These are phyloP conservation scores for Auricularia auricula-judae DNA, from an alignment of 768 basidiomycete genomes.

Conservation along the genomic window DNA sequence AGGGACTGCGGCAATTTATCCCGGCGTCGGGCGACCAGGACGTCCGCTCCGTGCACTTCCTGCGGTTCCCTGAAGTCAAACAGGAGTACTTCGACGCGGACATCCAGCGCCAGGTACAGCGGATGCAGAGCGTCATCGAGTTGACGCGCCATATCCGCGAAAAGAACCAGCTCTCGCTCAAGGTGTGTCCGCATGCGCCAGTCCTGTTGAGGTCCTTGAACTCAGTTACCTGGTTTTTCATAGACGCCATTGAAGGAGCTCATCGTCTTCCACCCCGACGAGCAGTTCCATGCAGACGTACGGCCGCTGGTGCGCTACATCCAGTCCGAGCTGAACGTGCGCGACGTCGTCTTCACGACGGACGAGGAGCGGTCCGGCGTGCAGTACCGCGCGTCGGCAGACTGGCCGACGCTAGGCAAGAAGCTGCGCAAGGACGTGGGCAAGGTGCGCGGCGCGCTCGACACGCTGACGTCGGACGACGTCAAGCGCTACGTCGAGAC, in stretches of 20 bases:
- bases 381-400: slow-evolving; percentile 82
- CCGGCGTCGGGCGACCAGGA: slow-evolving; percentile 60
- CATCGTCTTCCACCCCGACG: slow-evolving; percentile 83
- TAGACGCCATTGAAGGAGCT: slow-evolving; percentile 90
- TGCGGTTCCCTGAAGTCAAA: slow-evolving; percentile 86
- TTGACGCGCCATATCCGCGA: slow-evolving; percentile 83
- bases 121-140: slow-evolving; percentile 94
- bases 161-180: slow-evolving; percentile 73
- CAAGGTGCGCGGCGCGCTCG: slow-evolving; percentile 81
- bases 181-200: slow-evolving; percentile 38
- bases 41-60: slow-evolving; percentile 88
- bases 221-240: neutral
- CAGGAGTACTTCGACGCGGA: slow-evolving; percentile 89
- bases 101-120: slow-evolving; percentile 88
- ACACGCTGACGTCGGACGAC: slow-evolving; percentile 66
- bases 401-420: slow-evolving; percentile 88
- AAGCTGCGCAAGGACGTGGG: slow-evolving; percentile 88
- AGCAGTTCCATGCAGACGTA: slow-evolving; percentile 76
- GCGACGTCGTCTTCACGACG: slow-evolving; percentile 78
- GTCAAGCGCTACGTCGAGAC: slow-evolving; percentile 66
- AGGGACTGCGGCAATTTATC: slow-evolving; percentile 76
- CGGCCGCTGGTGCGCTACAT: slow-evolving; percentile 79
- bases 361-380: slow-evolving; percentile 82
- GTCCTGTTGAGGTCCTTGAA: neutral
- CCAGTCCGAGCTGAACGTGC: slow-evolving; percentile 89